Conservation (phyloP, 1,284 basidiomycete species). For the Puccinia brachypodii region DNA sequence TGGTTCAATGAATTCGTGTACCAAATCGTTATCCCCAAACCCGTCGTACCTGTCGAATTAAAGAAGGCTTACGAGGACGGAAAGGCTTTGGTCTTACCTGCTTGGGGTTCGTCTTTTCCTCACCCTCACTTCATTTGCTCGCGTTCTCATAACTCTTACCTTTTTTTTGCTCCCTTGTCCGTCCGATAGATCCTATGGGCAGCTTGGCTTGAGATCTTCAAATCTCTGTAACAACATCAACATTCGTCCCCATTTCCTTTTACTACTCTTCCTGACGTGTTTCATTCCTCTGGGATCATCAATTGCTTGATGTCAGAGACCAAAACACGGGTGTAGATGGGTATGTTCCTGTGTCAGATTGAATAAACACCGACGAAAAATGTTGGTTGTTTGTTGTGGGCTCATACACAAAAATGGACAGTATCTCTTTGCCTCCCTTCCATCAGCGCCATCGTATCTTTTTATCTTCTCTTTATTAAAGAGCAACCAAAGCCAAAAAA, state of each 20-base stretch:
- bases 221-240: neutral
- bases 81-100: slow-evolving; percentile 68
- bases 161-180: neutral
- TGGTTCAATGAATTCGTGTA: slow-evolving; percentile 91
- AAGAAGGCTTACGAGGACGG: slow-evolving; percentile 73
- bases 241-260: no score
- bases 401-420: no score
- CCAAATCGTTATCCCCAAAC: slow-evolving; percentile 79
- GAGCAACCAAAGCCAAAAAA: no score
- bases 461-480: no score
- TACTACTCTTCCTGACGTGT: neutral
- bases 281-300: no score
- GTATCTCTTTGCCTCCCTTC: no score
- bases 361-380: no score
- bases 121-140: neutral
- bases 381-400: no score
- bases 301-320: no score
- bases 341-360: no score
- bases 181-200: slow-evolving; percentile 72
- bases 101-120: slow-evolving; percentile 62
- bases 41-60: slow-evolving; percentile 69
- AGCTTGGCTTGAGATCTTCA: slow-evolving; percentile 55
- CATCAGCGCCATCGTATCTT: no score
- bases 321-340: no score
- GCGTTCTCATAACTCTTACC: neutral